Evolutionary conservation across 2,329 filamentous ascomycete genomes (phyloP).

Genomic region (Ilyonectria mors-panacis): DNA sequence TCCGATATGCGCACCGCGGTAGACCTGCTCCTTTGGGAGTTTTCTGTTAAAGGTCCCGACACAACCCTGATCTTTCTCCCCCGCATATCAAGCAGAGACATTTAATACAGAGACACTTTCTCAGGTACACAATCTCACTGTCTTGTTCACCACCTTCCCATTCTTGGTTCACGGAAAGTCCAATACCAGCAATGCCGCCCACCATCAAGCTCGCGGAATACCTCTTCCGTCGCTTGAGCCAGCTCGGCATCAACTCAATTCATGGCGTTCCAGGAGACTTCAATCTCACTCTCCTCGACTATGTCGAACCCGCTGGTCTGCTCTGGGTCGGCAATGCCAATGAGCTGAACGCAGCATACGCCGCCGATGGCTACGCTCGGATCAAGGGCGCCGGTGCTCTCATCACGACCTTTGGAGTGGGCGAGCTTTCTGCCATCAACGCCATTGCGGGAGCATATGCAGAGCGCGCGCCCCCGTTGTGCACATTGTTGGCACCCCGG

Average conservation of each 20-base stretch:
- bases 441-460: slow-evolving; percentile 72
- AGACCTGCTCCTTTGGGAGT: not conserved
- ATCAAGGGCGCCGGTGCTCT: slow-evolving; percentile 65
- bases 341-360: slow-evolving; percentile 71
- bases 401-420: slow-evolving; percentile 74
- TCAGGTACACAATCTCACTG: slow-evolving; percentile 48
- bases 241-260: slow-evolving; percentile 69
- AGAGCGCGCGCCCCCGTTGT: slow-evolving; percentile 69
- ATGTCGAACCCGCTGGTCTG: slow-evolving; percentile 55
- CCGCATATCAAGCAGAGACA: slow-evolving; percentile 2
- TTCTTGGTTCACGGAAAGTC: not conserved
- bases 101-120: not conserved
- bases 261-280: slow-evolving; percentile 65
- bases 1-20: not conserved
- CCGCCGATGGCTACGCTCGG: slow-evolving; percentile 71
- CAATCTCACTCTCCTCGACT: slow-evolving; percentile 56
- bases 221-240: slow-evolving; percentile 27
- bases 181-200: slow-evolving; percentile 8
- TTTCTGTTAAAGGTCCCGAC: not conserved
- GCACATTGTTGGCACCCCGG: slow-evolving; percentile 70
- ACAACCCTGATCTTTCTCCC: not conserved
- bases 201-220: slow-evolving; percentile 27
- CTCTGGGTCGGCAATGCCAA: slow-evolving; percentile 68
- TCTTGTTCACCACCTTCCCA: slow-evolving; percentile 52
- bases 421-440: slow-evolving; percentile 70